Conservation (phyloP, 208 protist genomes). For the Leishmania mexicana region DNA sequence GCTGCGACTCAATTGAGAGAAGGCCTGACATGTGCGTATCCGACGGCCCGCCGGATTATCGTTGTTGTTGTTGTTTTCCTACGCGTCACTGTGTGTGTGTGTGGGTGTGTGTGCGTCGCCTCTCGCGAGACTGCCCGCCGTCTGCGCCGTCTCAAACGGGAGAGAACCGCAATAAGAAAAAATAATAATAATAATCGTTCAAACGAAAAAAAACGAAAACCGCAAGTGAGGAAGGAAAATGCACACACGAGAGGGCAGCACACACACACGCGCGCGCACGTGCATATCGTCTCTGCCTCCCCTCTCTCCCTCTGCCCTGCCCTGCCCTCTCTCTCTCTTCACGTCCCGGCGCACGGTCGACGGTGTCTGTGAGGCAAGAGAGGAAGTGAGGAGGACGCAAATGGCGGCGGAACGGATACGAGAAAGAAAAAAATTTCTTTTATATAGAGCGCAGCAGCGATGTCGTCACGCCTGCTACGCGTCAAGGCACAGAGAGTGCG, state of each 20-base stretch:
- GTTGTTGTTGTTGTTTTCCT: background rate
- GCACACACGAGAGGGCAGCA: background rate
- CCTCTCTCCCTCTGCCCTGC: background rate
- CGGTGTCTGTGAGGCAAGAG: background rate
- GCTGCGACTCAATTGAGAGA: slow-evolving; percentile 78
- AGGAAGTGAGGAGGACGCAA: background rate
- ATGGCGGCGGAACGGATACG: slow-evolving; percentile 5
- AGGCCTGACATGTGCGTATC: slow-evolving; percentile 34
- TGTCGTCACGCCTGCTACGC: background rate
- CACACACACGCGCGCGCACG: background rate
- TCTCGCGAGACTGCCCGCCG: background rate
- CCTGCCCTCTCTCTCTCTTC: too few relatives aligned
- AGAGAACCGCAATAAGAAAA: slow-evolving; percentile 7
- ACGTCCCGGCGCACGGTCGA: background rate
- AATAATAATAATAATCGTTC: background rate
- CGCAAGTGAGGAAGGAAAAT: background rate
- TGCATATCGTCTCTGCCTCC: background rate
- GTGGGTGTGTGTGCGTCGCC: background rate
- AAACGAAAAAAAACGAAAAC: background rate
- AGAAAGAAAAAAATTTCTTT: background rate
- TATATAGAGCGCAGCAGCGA: background rate
- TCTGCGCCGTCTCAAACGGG: background rate
- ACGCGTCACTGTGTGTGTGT: background rate
- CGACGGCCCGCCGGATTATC: background rate
- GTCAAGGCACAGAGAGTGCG: background rate